Base-by-base conservation (phyloP, 2,329 filamentous ascomycete species). In the Venturia carpophila region DNA sequence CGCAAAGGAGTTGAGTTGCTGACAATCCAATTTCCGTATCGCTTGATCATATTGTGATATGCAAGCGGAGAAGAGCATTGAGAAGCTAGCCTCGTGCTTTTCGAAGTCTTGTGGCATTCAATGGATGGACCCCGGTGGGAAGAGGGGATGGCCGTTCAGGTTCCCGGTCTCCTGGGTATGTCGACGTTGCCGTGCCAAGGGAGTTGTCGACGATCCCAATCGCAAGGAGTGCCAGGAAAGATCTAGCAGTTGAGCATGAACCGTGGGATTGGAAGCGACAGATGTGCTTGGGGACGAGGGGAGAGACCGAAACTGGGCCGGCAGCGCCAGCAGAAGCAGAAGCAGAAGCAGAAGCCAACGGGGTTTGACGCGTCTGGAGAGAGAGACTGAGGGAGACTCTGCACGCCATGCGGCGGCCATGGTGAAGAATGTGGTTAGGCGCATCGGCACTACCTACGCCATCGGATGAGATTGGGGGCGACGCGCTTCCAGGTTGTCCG, bases 221-320 rank as follows among this genome's bases (percentile, higher is more conserved):
- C 52, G 52, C 52, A 58, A 58, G 52, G 10, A n/a, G 24, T 58
- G 27, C 52, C 52, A 3, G 52, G 30, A 58, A 58, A n/a, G 17
- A 5, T 3, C 30, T 58, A 58, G 52, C 52, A 21, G 19, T 37
- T n/a, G 17, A 39, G 30, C 30, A 19, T 24, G 52, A 58, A 37
- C 52, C 52, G 52, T 58, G 52, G 52, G 27, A 2, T 37, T 58
- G 52, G 52, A 37, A 37, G 5, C 9, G 30, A 34, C 9, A 27
- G 52, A 37, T 9, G 17, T 19, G 7, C 30, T 58, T 34, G 7
- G 52, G 52, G 10, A 56, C 49, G 37, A 37, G 37, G 52, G 52
- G 24, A 34, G 27, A 24, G 30, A 58, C 7, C 24, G 30, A 58
- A 7, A 19, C 19, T n/a, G 27, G 19, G 27, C 30, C 52, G 52